phyloP scores from a whole-genome alignment of 441 rosid genomes.

The Syzygium malaccense region DNA sequence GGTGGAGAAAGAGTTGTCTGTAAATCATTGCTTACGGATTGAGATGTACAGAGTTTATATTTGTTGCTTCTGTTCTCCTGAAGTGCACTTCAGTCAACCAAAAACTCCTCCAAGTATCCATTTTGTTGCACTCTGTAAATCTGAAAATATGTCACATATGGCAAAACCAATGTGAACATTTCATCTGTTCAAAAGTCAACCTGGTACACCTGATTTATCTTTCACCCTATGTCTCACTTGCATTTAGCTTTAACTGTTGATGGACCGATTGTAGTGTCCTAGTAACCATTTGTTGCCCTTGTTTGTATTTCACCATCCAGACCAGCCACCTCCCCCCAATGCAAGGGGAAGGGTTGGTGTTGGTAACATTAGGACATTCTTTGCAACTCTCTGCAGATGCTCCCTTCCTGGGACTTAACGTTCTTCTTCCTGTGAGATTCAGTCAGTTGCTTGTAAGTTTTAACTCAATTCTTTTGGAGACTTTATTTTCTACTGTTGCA shows the following conservation, averaged over 20 bases:
- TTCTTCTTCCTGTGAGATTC: neutral
- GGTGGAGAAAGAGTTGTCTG: constrained; percentile 36
- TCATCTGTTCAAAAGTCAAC: constrained; percentile 19
- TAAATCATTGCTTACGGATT: constrained; percentile 55
- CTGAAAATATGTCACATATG: constrained; percentile 41
- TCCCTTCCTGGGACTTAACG: neutral
- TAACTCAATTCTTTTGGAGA: neutral
- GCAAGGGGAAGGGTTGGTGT: neutral
- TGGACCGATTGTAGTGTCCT: neutral
- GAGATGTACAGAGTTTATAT: constrained; percentile 55
- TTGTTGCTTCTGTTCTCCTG: constrained; percentile 28
- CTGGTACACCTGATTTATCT: neutral
- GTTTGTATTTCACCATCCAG: neutral
- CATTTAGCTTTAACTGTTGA: neutral
- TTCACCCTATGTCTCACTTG: neutral
- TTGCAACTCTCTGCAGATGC: neutral
- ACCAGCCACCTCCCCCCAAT: neutral
- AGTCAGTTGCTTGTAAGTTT: neutral
- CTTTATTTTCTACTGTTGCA: neutral
- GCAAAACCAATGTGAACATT: constrained; percentile 43
- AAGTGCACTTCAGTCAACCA: constrained; percentile 38
- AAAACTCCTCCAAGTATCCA: constrained; percentile 28
- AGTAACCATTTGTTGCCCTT: neutral
- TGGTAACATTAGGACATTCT: neutral
- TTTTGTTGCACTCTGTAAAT: constrained; percentile 47